Percentiles rank a stretch among this genome's conserved stretches.
These are phyloP conservation scores for Telopea speciosissima DNA, from an alignment of 177 flowering plant genomes.

Conservation along the genomic window DNA sequence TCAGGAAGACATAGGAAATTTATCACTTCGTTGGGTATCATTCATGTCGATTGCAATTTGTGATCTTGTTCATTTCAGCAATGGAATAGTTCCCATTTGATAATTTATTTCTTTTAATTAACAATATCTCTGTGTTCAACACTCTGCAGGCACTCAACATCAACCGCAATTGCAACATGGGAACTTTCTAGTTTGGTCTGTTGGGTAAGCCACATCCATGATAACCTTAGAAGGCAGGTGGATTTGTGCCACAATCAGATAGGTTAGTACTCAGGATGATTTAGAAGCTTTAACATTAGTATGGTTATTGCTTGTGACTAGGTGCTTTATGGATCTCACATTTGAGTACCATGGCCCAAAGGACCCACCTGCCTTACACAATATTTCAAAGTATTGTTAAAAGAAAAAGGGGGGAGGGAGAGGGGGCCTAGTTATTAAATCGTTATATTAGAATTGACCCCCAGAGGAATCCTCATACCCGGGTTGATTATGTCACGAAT, in stretches of 20 bases:
- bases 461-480: background rate
- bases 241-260: constrained; percentile 38
- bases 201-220: constrained; percentile 31
- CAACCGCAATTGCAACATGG: constrained; percentile 39
- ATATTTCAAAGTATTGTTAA: too few species aligned
- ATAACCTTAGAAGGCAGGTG: constrained; percentile 34
- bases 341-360: background rate
- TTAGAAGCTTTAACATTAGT: background rate
- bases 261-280: constrained; percentile 32
- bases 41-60: too few species aligned
- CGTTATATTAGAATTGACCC: too few species aligned
- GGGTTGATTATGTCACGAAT: background rate
- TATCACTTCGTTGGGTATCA: too few species aligned
- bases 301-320: background rate
- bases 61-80: background rate
- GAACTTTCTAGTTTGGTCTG: constrained; percentile 48
- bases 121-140: background rate
- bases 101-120: too few species aligned
- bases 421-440: too few species aligned
- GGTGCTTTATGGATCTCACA: background rate
- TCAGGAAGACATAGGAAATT: background rate
- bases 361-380: background rate
- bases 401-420: background rate
- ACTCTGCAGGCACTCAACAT: constrained; percentile 33
- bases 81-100: background rate